A percentile compares a stretch with the other conserved stretches of the same genome.
These are phyloP conservation scores for Xylaria palmicola DNA, from an alignment of 495 filamentous ascomycete genomes.

Conservation along the genomic window DNA sequence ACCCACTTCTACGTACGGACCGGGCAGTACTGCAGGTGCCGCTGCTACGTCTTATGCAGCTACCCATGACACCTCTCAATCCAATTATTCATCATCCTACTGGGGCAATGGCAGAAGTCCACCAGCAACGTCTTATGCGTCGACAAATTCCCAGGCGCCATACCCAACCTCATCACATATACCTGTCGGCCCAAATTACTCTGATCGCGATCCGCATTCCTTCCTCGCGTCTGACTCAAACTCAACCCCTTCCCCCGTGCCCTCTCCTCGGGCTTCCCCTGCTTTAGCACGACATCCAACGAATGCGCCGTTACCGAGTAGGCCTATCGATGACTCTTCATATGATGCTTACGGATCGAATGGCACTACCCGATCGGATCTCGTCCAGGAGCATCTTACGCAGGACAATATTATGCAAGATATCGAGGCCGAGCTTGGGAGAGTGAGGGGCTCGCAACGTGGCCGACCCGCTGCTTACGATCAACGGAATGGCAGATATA, in stretches of 20 bases:
- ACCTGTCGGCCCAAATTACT: slow-evolving; percentile 46
- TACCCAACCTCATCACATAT: slow-evolving; percentile 49
- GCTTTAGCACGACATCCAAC: slow-evolving; percentile 53
- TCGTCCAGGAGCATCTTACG: slow-evolving; percentile 34
- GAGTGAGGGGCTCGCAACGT: slow-evolving; percentile 22
- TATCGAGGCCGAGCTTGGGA: slow-evolving; percentile 51
- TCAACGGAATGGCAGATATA: slow-evolving; percentile 40
- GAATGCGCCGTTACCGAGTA: slow-evolving; percentile 53
- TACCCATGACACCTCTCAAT: slow-evolving; percentile 23
- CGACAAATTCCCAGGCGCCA: slow-evolving; percentile 38
- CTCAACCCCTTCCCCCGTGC: slow-evolving; percentile 41
- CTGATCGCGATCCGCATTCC: slow-evolving; percentile 40
- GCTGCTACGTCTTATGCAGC: slow-evolving; percentile 16
- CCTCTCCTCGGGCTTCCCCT: slow-evolving; percentile 37
- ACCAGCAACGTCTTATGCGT: slow-evolving; percentile 32
- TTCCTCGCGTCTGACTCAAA: slow-evolving; percentile 41
- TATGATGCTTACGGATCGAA: slow-evolving; percentile 41
- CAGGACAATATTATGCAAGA: slow-evolving; percentile 56
- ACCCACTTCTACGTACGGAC: slow-evolving; percentile 35
- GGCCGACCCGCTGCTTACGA: slow-evolving; percentile 26
- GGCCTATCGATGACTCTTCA: slow-evolving; percentile 44
- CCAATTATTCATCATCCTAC: slow-evolving; percentile 20
- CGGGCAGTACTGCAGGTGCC: slow-evolving; percentile 1
- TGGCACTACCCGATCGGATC: slow-evolving; percentile 16
- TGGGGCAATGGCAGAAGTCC: slow-evolving; percentile 22